Base-by-base conservation (phyloP, 2,329 filamentous ascomycete genomes). In the Fusarium nodosum region DNA sequence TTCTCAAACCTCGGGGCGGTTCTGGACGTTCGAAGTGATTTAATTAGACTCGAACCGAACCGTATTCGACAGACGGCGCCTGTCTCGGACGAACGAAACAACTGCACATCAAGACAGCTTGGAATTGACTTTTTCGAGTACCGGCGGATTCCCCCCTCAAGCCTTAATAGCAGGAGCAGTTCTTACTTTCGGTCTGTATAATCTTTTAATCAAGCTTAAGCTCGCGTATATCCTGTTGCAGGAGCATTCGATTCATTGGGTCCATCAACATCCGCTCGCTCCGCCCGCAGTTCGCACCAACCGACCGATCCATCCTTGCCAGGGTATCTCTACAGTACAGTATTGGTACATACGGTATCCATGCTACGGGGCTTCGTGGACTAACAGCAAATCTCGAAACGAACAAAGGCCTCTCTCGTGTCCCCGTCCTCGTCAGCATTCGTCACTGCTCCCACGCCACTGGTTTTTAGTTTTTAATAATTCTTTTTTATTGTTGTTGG, bases 371-470 rank as follows among this genome's bases (percentile, higher is more conserved):
- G 48, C 48, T 51, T 24, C 24, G 26, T 51, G 26, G 24, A 51
- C 48, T 51, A 73, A 61, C 47, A 53, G 46, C 64, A 51, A 69
- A 52, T 47, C 53, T 63, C 57, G 53, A 70, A 69, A 50, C 53
- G 55, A 70, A 55, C 34, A 33, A 28, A 38, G 57, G 41, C 22
- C 33, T 46, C 51, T 42, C 51, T 42, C 38, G 55, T 65, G 45
- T 52, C 39, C 58, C 51, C 51, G 54, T 64, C 62, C 56, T 68
- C 56, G 56, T 68, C 64, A 68, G 60, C 51, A 66, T 66, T 66
- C 72, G 60, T 74, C 71, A 74, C 72, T 68, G 60, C 41, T 55
- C 53, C 46, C 48, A 64, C 68, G 65, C 72, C 68, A 73, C 70
- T 73, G 61, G 65, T 42, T 55, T 54, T 24, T 18, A 11, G 5